Evolutionary conservation across 2,329 filamentous ascomycete species (phyloP).

Genomic region (Aspergillus awamori): DNA sequence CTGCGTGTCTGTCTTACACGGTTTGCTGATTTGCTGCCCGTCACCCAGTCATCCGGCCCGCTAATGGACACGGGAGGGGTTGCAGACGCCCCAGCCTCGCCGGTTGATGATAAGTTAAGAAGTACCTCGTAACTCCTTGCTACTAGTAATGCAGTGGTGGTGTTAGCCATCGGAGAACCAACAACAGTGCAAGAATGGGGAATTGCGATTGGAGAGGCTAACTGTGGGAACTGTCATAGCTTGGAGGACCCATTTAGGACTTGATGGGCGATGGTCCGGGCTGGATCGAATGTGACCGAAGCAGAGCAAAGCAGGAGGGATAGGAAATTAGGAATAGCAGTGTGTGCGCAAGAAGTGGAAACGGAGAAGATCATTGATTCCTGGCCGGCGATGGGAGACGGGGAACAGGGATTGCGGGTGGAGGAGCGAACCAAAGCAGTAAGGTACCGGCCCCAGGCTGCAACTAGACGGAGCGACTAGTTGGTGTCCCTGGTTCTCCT

Average conservation of each 20-base stretch:
- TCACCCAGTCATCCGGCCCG: slow-evolving; percentile 7
- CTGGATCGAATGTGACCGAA: not conserved
- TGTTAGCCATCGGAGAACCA: not conserved
- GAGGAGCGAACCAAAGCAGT: slow-evolving; percentile 2
- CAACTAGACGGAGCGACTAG: not conserved
- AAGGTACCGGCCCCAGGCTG: slow-evolving; percentile 4
- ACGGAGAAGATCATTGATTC: not conserved
- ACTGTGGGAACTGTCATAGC: not conserved
- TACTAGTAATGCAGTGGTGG: not conserved
- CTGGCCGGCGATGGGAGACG: not conserved
- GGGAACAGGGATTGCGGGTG: not conserved
- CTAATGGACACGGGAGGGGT: slow-evolving; percentile 8
- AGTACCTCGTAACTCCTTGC: not conserved
- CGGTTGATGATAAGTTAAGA: not conserved
- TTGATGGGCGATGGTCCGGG: not conserved
- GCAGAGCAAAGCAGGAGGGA: too few relatives aligned
- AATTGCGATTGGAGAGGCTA: not conserved
- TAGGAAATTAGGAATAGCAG: too few relatives aligned
- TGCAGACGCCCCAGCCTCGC: slow-evolving; percentile 7
- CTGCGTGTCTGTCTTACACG: slow-evolving; percentile 27
- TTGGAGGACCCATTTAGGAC: not conserved
- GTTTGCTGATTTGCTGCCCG: slow-evolving; percentile 1
- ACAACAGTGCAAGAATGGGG: not conserved
- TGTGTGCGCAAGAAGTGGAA: not conserved
- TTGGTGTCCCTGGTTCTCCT: not conserved